Evolutionary conservation across 1,139 yeast genomes (phyloP).

Genomic region (Chernovozyma sophiae-reginae): DNA sequence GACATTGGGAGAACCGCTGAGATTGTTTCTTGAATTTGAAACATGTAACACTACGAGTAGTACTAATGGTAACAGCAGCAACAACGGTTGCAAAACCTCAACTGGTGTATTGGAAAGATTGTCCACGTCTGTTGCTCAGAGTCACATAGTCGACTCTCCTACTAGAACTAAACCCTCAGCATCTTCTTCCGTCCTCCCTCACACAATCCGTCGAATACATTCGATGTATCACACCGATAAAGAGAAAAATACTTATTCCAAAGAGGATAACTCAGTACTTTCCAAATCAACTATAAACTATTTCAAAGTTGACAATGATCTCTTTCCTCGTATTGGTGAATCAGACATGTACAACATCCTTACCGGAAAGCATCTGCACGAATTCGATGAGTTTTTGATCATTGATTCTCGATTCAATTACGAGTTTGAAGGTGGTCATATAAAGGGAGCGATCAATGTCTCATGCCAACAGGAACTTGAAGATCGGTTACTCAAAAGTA

Average conservation of each 20-base stretch:
- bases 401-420: slow-evolving; percentile 91
- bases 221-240: slow-evolving; percentile 55
- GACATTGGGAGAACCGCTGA: slow-evolving; percentile 1
- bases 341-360: slow-evolving; percentile 61
- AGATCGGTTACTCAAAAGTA: slow-evolving; percentile 29
- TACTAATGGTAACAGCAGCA: not conserved
- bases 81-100: not conserved
- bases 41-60: too few relatives aligned
- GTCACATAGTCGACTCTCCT: not conserved
- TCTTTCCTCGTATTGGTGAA: slow-evolving; percentile 70
- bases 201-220: slow-evolving; percentile 53
- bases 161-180: not conserved
- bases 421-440: slow-evolving; percentile 92
- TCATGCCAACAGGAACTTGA: slow-evolving; percentile 69
- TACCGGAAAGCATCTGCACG: slow-evolving; percentile 48
- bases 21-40: not conserved
- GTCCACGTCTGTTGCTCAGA: not conserved
- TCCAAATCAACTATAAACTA: slow-evolving; percentile 39
- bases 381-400: slow-evolving; percentile 58
- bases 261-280: slow-evolving; percentile 39
- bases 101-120: not conserved
- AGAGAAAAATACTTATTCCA: slow-evolving; percentile 27
- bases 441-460: slow-evolving; percentile 74
- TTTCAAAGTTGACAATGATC: slow-evolving; percentile 54
- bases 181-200: not conserved